Percentiles rank a stretch among this genome's conserved stretches.
These are phyloP conservation scores for Pseudodiploospora longispora DNA, from an alignment of 2,329 filamentous ascomycete species.

Conservation along the genomic window DNA sequence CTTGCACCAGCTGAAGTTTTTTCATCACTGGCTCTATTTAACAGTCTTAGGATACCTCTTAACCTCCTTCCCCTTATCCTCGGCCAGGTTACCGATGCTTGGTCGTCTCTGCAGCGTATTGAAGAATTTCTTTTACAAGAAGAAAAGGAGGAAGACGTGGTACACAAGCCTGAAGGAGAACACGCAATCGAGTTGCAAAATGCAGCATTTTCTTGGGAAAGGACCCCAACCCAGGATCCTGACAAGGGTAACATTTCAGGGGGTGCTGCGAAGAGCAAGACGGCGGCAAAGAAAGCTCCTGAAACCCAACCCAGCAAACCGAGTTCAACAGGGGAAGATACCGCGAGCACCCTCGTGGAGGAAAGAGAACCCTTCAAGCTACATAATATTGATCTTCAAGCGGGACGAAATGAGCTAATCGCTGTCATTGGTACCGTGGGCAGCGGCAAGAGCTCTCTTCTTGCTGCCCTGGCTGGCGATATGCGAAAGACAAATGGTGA, in stretches of 20 bases:
- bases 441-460: slow-evolving; percentile 81
- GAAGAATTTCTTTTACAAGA: slow-evolving; percentile 83
- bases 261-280: slow-evolving; percentile 31
- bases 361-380: slow-evolving; percentile 64
- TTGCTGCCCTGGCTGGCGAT: slow-evolving; percentile 84
- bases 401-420: slow-evolving; percentile 68
- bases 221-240: slow-evolving; percentile 46
- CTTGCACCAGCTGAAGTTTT: slow-evolving; percentile 75
- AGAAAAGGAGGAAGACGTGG: slow-evolving; percentile 67
- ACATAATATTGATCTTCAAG: slow-evolving; percentile 56
- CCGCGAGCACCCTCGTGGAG: slow-evolving; percentile 48
- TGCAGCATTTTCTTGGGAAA: slow-evolving; percentile 85
- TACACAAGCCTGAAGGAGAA: slow-evolving; percentile 46
- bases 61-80: slow-evolving; percentile 85
- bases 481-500: slow-evolving; percentile 78
- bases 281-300: slow-evolving; percentile 28
- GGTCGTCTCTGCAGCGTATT: slow-evolving; percentile 74
- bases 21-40: slow-evolving; percentile 90
- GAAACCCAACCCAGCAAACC: slow-evolving; percentile 25
- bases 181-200: slow-evolving; percentile 63
- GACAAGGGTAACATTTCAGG: slow-evolving; percentile 33
- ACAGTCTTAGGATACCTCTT: slow-evolving; percentile 79
- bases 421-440: slow-evolving; percentile 87
- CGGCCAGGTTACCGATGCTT: slow-evolving; percentile 83
- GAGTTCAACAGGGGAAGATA: slow-evolving; percentile 34